Evolutionary conservation across 176 grass and related monocot genomes (phyloP).

Genomic region (Carex scoparia): DNA sequence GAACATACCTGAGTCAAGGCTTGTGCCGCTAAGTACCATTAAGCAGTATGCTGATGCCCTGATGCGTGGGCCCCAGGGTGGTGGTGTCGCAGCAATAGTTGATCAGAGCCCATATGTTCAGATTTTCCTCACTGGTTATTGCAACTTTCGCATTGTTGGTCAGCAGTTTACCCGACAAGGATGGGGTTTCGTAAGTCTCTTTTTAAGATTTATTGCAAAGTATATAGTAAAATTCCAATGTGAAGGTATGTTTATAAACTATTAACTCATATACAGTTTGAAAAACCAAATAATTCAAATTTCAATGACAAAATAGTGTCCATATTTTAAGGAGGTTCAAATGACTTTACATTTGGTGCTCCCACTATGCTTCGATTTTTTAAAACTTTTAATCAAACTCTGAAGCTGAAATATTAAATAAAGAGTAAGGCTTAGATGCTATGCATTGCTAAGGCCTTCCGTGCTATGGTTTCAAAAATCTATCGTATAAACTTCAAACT

Average conservation of each 20-base stretch:
- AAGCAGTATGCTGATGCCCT: conserved; percentile 64
- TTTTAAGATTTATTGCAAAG: not conserved
- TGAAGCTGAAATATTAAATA: not conserved
- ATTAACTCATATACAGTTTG: not conserved
- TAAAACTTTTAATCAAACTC: not conserved
- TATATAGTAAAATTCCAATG: too few relatives aligned
- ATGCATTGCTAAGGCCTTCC: too few relatives aligned
- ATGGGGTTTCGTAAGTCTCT: conserved; percentile 92
- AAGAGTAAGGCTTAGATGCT: too few relatives aligned
- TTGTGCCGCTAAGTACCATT: conserved; percentile 49
- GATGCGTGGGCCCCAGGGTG: conserved; percentile 50
- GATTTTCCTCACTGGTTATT: conserved; percentile 65
- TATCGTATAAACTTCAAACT: too few relatives aligned
- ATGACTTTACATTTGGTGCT: not conserved
- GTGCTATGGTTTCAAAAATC: too few relatives aligned
- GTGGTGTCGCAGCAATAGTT: conserved; percentile 80
- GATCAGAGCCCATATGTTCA: conserved; percentile 63
- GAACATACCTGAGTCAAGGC: conserved; percentile 51
- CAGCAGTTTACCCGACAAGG: conserved; percentile 74
- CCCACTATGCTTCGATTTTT: not conserved
- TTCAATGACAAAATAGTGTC: not conserved
- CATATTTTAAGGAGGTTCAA: not conserved
- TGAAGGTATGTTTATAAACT: too few relatives aligned
- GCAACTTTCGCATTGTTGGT: conserved; percentile 66
- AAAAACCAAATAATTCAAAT: not conserved